These are phyloP conservation scores for Globisporangium orthogonon DNA, from an alignment of 352 stramenopile species.

Conservation along the genomic window DNA sequence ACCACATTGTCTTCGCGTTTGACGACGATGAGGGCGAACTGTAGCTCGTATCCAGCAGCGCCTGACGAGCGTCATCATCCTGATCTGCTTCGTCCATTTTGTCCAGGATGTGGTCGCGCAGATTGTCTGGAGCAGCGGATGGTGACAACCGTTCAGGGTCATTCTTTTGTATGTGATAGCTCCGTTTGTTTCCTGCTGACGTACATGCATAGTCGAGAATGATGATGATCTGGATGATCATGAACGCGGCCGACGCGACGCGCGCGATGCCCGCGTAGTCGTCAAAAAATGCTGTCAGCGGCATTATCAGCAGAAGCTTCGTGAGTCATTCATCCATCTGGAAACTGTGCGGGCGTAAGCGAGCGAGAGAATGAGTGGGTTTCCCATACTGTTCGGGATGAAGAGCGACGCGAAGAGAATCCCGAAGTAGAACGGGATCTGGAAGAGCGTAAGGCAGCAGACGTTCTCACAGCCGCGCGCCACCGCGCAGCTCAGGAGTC, in stretches of 20 bases:
- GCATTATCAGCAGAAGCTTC: background rate
- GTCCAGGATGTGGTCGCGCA: conserved; percentile 56
- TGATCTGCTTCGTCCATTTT: conserved; percentile 61
- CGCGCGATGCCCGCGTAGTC: conserved; percentile 55
- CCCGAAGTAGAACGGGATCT: conserved; percentile 49
- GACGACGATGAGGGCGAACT: conserved; percentile 10
- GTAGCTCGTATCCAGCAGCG: conserved; percentile 33
- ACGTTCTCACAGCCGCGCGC: conserved; percentile 45
- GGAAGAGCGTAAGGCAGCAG: conserved; percentile 61
- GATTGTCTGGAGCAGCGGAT: conserved; percentile 31
- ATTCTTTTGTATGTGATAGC: background rate
- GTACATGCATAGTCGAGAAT: conserved; percentile 71
- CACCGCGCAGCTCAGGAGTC: conserved; percentile 39
- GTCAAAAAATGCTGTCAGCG: conserved; percentile 49
- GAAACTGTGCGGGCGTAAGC: too few species aligned
- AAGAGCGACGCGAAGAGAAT: conserved; percentile 56
- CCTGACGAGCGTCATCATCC: conserved; percentile 43
- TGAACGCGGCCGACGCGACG: conserved; percentile 52
- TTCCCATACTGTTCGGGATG: conserved; percentile 44
- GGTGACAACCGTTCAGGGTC: background rate
- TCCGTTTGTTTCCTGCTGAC: background rate
- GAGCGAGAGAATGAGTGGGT: background rate
- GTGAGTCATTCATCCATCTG: background rate
- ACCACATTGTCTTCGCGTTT: conserved; percentile 22
- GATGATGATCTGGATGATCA: conserved; percentile 77